Evolutionary conservation across 2,329 filamentous ascomycete species (phyloP), one percentile per base, ranked within the genome.

Genomic region (Clarireedia homoeocarpa): DNA sequence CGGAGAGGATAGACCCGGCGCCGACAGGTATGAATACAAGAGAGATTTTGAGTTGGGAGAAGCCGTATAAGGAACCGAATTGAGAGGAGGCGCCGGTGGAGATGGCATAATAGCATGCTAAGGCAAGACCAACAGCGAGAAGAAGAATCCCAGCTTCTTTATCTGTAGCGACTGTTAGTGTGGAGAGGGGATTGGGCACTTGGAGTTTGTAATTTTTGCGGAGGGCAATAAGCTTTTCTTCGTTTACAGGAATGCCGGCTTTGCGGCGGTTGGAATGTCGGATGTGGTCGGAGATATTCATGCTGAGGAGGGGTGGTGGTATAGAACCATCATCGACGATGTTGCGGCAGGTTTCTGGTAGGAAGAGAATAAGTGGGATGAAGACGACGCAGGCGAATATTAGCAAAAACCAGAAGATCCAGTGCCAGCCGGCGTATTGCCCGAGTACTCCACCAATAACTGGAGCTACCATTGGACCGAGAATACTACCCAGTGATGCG

Each of bases 401-500:
- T 2, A 58, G 15, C 5, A 62, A 51, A 27, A 62, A 64, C 81
- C 82, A 85, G 62, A 86, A 86, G 30, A 84, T 59, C 52, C 59
- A 66, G 24, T 61, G 61, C 61, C 62, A 67, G 20, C 61, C 64
- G 14, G 59, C 59, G 44, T 60, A 59, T 59, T 65, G 56, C 5
- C 53, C 57, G 23, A 65, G 46, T 2, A 63, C 42, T 20, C 59
- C 64, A 20, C 65, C 64, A 10, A 67, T 36, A 17, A 65, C 55
- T 2, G 64, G 62, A 12, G 58, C 57, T 6, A 65, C 10, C 24
- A 55, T 55, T 0, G 61, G 59, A 5, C 71, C 77, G 1, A 85
- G 65, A 0, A 82, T 75, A 0, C 61, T 82, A 83, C 34, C 75
- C 71, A 2, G 83, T 38, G 77, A 79, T n/a, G 82, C 79, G 59